Conservation (phyloP, 805 yeast species). For the Yamadazyma akitaensis region DNA sequence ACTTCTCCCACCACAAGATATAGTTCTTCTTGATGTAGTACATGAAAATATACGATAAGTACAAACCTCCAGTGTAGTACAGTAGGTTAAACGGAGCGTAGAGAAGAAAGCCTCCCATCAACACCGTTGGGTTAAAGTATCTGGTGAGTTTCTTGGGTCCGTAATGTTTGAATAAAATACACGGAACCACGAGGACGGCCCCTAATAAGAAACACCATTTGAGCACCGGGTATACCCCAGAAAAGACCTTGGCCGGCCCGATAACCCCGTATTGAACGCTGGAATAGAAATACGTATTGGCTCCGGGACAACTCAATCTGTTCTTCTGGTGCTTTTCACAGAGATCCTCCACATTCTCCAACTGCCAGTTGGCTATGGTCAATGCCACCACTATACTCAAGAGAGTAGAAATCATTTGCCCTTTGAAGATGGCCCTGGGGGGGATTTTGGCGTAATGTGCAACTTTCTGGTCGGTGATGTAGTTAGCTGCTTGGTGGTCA, state of each 20-base stretch:
- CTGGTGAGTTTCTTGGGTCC: slow-evolving; percentile 33
- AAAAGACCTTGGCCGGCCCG: slow-evolving; percentile 58
- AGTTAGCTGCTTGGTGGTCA: slow-evolving; percentile 62
- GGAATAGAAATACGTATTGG: slow-evolving; percentile 49
- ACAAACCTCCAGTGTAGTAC: slow-evolving; percentile 59
- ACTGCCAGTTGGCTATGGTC: slow-evolving; percentile 38
- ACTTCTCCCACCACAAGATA: slow-evolving; percentile 67
- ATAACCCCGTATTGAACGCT: slow-evolving; percentile 55
- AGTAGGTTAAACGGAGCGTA: slow-evolving; percentile 52
- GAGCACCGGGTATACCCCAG: slow-evolving; percentile 50
- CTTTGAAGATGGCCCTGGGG: slow-evolving; percentile 56
- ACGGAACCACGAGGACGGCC: slow-evolving; percentile 32
- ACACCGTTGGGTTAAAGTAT: slow-evolving; percentile 53
- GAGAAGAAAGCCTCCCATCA: slow-evolving; percentile 47
- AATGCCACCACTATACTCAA: slow-evolving; percentile 33
- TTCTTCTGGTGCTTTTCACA: slow-evolving; percentile 36
- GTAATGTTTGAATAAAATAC: slow-evolving; percentile 31
- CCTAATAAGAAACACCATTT: slow-evolving; percentile 64
- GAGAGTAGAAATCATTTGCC: slow-evolving; percentile 37
- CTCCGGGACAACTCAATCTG: slow-evolving; percentile 40
- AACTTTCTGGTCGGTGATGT: slow-evolving; percentile 41
- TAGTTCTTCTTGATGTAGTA: slow-evolving; percentile 49
- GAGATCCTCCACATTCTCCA: slow-evolving; percentile 31
- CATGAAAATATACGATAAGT: slow-evolving; percentile 55
- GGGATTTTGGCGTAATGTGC: slow-evolving; percentile 62